Conservation (phyloP, 352 stramenopile species). For the Phytophthora parvispora region DNA sequence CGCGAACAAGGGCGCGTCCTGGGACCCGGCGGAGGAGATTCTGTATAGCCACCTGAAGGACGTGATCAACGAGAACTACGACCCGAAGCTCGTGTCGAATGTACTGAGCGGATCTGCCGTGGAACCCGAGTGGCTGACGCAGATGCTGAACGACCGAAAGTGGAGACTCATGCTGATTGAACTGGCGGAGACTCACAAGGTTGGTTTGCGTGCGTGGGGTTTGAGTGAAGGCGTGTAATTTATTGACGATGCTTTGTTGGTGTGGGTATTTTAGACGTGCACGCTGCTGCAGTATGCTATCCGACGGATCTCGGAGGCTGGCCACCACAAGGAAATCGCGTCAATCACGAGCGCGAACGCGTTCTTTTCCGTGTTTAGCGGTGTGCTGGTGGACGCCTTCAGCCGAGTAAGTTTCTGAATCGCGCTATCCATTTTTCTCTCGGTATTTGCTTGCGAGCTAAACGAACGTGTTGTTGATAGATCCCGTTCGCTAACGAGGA, state of each 20-base stretch:
- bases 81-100: conserved; percentile 89
- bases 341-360: conserved; percentile 87
- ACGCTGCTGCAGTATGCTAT: conserved; percentile 90
- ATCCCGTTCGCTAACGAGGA: conserved; percentile 88
- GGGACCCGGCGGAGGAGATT: conserved; percentile 82
- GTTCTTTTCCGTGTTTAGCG: conserved; percentile 90
- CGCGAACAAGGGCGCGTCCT: conserved; percentile 75
- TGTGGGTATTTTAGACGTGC: conserved; percentile 60
- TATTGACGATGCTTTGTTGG: conserved; percentile 14
- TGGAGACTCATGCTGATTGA: conserved; percentile 91
- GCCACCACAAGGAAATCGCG: conserved; percentile 91
- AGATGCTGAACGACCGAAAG: conserved; percentile 86
- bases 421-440: too few species aligned
- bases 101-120: conserved; percentile 81
- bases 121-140: conserved; percentile 86
- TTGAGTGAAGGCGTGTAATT: not conserved
- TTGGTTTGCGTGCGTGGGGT: conserved; percentile 25
- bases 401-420: conserved; percentile 69
- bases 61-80: conserved; percentile 84
- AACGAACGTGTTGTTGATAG: conserved; percentile 30
- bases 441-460: not conserved
- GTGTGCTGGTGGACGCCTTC: conserved; percentile 81
- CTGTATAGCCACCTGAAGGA: conserved; percentile 83
- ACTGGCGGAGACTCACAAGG: conserved; percentile 87
- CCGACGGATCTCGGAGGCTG: conserved; percentile 85